Conservation (phyloP, 1,284 basidiomycete genomes). For the Inonotus hispidus region DNA sequence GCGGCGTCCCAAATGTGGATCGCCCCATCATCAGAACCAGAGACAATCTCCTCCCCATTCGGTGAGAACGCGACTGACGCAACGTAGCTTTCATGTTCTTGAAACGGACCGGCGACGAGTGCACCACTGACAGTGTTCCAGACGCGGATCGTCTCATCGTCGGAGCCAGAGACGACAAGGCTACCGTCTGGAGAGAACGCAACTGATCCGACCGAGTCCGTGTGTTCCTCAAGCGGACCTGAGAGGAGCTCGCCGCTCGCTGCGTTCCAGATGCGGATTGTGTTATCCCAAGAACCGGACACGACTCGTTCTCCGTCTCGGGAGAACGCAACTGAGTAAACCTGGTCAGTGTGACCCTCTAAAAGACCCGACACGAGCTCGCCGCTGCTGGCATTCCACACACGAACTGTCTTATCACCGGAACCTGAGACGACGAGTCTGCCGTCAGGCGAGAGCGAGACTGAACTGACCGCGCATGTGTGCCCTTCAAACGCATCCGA, state of each 20-base stretch:
- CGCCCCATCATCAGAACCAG: slow-evolving; percentile 3
- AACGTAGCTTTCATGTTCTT: not conserved
- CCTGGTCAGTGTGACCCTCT: not conserved
- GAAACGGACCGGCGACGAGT: not conserved
- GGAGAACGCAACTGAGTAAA: not conserved
- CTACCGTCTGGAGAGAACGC: not conserved
- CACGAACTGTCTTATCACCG: slow-evolving; percentile 35
- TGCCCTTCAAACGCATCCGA: slow-evolving; percentile 8
- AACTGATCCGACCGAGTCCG: slow-evolving; percentile 34
- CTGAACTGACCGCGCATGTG: not conserved
- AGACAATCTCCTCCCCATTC: not conserved
- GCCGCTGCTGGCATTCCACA: slow-evolving; percentile 4
- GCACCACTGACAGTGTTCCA: not conserved
- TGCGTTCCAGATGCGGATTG: slow-evolving; percentile 91
- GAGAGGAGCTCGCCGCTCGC: slow-evolving; percentile 48
- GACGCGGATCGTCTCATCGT: not conserved
- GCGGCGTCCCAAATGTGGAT: slow-evolving; percentile 5
- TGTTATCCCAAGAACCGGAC: slow-evolving; percentile 71
- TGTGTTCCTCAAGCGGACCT: slow-evolving; percentile 73
- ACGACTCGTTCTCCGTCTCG: not conserved
- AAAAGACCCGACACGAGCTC: not conserved
- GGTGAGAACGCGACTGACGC: slow-evolving; percentile 4
- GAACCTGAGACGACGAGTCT: slow-evolving; percentile 52
- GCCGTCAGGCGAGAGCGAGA: slow-evolving; percentile 19
- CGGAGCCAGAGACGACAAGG: not conserved